These are phyloP conservation scores for Claviceps pazoutovae DNA, from an alignment of 2,329 filamentous ascomycete genomes.

Conservation along the genomic window DNA sequence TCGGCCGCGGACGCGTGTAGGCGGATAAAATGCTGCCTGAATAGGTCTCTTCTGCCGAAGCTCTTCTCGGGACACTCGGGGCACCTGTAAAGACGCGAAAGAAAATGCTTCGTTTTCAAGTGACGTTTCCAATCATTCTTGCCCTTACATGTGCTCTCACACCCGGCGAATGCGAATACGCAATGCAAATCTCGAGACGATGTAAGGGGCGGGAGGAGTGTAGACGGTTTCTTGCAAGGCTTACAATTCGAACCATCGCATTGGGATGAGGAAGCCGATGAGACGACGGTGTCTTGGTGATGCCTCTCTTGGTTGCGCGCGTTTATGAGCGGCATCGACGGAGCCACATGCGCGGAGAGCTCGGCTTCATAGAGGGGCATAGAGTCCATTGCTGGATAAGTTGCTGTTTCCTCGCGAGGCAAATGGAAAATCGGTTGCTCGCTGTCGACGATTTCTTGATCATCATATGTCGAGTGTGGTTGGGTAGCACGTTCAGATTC, in stretches of 20 bases:
- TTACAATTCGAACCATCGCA: background rate
- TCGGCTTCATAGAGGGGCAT: too few species aligned
- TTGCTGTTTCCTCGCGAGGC: too few species aligned
- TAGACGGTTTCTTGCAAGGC: constrained; percentile 18
- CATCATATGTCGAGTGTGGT: too few species aligned
- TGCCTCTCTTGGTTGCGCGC: background rate
- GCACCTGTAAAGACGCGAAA: constrained; percentile 63
- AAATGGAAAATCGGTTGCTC: too few species aligned
- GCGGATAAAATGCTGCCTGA: constrained; percentile 72
- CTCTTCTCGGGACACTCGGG: constrained; percentile 43
- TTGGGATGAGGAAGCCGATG: background rate
- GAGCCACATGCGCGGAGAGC: too few species aligned
- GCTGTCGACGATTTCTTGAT: too few species aligned
- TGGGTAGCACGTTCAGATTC: too few species aligned
- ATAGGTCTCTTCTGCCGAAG: constrained; percentile 88
- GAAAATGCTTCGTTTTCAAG: constrained; percentile 65
- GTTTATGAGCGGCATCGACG: too few species aligned
- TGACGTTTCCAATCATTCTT: constrained; percentile 98
- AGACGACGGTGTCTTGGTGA: background rate
- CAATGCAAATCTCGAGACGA: constrained; percentile 29
- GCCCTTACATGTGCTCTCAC: constrained; percentile 53
- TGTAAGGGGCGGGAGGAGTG: background rate
- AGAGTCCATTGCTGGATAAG: too few species aligned
- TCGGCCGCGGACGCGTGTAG: constrained; percentile 49
- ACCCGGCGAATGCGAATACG: constrained; percentile 67